These are phyloP conservation scores for Colletotrichum limetticola DNA, from an alignment of 2,329 filamentous ascomycete genomes.

Conservation along the genomic window DNA sequence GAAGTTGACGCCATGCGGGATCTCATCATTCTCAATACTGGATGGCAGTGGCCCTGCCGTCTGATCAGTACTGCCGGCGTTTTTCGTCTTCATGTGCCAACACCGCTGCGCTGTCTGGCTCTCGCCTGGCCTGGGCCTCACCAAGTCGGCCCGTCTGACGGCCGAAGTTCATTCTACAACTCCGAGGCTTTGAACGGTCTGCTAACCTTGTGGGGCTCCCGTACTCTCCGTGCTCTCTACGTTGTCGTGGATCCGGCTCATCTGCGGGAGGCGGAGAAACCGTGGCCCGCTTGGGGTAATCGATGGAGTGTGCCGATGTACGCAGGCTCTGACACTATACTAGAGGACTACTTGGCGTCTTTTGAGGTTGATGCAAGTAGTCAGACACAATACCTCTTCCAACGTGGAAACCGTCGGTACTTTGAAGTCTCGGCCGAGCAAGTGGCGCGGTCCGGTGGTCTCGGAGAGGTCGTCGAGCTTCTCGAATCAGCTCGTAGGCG, in stretches of 20 bases:
- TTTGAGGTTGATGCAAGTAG: neutral
- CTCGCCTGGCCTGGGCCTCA: slow-evolving; percentile 2
- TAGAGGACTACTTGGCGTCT: neutral
- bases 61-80: slow-evolving; percentile 9
- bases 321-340: neutral
- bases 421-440: slow-evolving; percentile 2
- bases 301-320: neutral
- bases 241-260: slow-evolving; percentile 11
- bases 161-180: slow-evolving; percentile 2
- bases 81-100: slow-evolving; percentile 1
- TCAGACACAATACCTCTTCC: neutral
- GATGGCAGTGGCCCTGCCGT: slow-evolving; percentile 12
- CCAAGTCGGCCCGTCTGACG: neutral
- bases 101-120: neutral
- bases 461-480: slow-evolving; percentile 8
- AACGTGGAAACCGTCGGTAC: neutral
- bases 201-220: neutral
- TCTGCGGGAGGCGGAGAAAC: slow-evolving; percentile 2
- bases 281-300: neutral
- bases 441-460: slow-evolving; percentile 1
- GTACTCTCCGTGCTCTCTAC: neutral
- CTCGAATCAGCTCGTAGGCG: slow-evolving; percentile 3
- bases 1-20: slow-evolving; percentile 2
- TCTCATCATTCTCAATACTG: slow-evolving; percentile 1
- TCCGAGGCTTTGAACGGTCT: slow-evolving; percentile 3